phyloP scores from a whole-genome alignment of 345 rosid species.

The Mangifera indica region DNA sequence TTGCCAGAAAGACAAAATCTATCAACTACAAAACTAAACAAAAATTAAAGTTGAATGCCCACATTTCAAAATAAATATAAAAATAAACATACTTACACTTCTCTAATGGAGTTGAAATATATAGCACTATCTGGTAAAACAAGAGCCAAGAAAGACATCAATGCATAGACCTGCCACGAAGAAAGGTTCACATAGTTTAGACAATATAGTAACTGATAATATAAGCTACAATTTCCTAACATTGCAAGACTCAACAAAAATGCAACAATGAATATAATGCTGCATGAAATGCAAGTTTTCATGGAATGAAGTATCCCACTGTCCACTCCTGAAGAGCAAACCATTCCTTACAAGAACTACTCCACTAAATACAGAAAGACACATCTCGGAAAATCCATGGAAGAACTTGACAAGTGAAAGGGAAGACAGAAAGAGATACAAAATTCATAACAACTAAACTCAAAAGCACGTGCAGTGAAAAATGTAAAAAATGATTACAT shows the following conservation, averaged over 20 bases:
- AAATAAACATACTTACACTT: constrained; percentile 70
- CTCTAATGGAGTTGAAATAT: constrained; percentile 88
- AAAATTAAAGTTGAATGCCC: not conserved
- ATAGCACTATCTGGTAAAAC: constrained; percentile 70
- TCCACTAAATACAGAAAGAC: too few species aligned
- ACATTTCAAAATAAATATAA: not conserved
- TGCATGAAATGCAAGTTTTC: not conserved
- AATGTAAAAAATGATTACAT: too few species aligned
- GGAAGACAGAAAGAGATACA: too few species aligned
- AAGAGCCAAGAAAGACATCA: constrained; percentile 89
- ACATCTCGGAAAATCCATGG: too few species aligned
- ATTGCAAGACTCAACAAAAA: not conserved
- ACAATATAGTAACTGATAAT: not conserved
- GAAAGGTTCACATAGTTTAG: not conserved
- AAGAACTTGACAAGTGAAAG: too few species aligned
- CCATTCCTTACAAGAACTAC: too few species aligned
- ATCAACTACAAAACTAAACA: not conserved
- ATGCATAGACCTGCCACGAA: constrained; percentile 72
- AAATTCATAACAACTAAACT: too few species aligned
- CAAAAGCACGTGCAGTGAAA: too few species aligned
- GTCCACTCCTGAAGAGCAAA: not conserved
- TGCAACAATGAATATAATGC: not conserved
- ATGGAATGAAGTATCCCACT: not conserved
- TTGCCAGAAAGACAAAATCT: too few species aligned
- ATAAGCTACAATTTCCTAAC: not conserved